Conservation (phyloP, 208 protist species). For the Leishmania gerbilli region DNA sequence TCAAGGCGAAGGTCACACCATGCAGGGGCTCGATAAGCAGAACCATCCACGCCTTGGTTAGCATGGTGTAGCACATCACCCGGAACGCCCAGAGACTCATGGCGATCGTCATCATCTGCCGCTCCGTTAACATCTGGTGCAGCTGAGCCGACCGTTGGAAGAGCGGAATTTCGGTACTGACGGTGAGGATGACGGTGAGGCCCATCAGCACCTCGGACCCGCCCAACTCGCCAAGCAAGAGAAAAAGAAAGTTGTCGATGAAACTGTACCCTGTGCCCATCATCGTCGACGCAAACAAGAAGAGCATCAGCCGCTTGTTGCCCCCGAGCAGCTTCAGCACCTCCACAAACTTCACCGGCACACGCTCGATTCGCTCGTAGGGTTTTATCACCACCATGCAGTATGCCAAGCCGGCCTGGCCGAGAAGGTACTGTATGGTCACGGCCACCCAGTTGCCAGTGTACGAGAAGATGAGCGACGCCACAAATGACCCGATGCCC, state of each 20-base stretch:
- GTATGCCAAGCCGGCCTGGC: constrained; percentile 42
- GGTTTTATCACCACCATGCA: constrained; percentile 41
- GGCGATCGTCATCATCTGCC: constrained; percentile 55
- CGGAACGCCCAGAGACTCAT: constrained; percentile 56
- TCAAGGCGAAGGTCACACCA: constrained; percentile 70
- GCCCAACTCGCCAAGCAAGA: constrained; percentile 50
- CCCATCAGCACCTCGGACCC: constrained; percentile 54
- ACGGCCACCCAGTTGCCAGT: constrained; percentile 32
- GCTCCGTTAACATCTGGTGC: constrained; percentile 40
- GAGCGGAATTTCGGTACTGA: constrained; percentile 78
- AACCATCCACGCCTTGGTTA: constrained; percentile 62
- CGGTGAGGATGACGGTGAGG: constrained; percentile 55
- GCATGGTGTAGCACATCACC: constrained; percentile 58
- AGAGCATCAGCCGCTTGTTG: constrained; percentile 41
- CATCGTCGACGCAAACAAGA: constrained; percentile 43
- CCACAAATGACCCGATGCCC: constrained; percentile 40
- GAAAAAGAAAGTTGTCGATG: constrained; percentile 65
- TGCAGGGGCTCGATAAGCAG: constrained; percentile 75
- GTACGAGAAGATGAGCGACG: constrained; percentile 22
- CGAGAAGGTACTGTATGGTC: constrained; percentile 38
- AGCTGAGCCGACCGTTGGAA: constrained; percentile 50
- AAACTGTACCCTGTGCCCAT: constrained; percentile 67
- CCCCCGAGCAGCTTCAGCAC: constrained; percentile 33
- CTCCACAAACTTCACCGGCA: constrained; percentile 39
- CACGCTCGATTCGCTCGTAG: constrained; percentile 33